Evolutionary conservation across 768 basidiomycete genomes (phyloP).

Genomic region (Boletus vinaceobasis): DNA sequence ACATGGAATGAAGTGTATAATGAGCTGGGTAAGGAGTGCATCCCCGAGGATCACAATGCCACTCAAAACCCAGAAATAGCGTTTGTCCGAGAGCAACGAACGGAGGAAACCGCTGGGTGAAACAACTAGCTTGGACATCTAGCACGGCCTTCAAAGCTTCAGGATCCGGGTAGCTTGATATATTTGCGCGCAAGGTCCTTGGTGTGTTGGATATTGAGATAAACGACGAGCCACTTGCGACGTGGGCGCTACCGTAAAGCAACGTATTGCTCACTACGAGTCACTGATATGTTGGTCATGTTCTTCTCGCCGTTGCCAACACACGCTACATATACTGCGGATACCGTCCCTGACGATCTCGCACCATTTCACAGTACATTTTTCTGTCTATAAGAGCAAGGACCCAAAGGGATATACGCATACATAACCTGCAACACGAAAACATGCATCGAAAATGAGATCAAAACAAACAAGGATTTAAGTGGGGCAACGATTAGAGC

Average conservation of each 20-base stretch:
- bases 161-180: neutral
- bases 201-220: neutral
- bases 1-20: conserved; percentile 85
- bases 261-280: neutral
- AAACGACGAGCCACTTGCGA: neutral
- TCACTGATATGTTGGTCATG: neutral
- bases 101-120: conserved; percentile 2
- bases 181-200: neutral
- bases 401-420: conserved; percentile 1
- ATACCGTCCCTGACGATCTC: neutral
- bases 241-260: neutral
- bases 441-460: conserved; percentile 6
- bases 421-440: conserved; percentile 14
- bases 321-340: neutral
- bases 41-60: conserved; percentile 68
- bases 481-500: conserved; percentile 3
- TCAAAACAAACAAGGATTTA: conserved; percentile 9
- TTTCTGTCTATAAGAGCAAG: conserved; percentile 5
- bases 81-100: conserved; percentile 44
- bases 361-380: neutral
- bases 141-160: neutral
- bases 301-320: neutral
- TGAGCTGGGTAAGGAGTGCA: conserved; percentile 71
- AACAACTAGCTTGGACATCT: conserved; percentile 6
- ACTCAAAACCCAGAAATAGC: conserved; percentile 68